These are phyloP conservation scores for Chalaropsis thielavioides DNA, from an alignment of 2,329 filamentous ascomycete species.

Conservation along the genomic window DNA sequence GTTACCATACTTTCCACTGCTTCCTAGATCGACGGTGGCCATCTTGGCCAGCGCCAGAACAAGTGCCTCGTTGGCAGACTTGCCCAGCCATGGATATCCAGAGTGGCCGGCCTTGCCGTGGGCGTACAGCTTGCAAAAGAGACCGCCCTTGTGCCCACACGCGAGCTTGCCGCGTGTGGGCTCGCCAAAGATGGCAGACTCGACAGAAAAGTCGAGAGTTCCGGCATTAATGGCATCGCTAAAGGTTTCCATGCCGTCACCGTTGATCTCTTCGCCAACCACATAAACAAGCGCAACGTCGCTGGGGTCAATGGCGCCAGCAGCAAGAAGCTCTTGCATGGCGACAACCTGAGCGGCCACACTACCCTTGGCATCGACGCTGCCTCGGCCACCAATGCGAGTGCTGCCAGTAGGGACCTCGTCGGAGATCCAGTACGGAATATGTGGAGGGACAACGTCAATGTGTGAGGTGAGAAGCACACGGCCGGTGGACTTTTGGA, in stretches of 20 bases:
- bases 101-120: slow-evolving; percentile 70
- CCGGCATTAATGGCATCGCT: slow-evolving; percentile 25
- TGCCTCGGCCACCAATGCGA: slow-evolving; percentile 56
- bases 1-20: slow-evolving; percentile 63
- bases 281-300: slow-evolving; percentile 51
- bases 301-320: slow-evolving; percentile 28
- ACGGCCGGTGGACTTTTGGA: slow-evolving; percentile 35
- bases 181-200: slow-evolving; percentile 78
- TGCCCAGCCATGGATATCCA: slow-evolving; percentile 81
- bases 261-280: slow-evolving; percentile 69
- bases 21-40: slow-evolving; percentile 56
- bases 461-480: slow-evolving; percentile 69
- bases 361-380: slow-evolving; percentile 55
- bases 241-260: slow-evolving; percentile 61
- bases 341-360: slow-evolving; percentile 64
- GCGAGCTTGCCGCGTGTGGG: slow-evolving; percentile 81
- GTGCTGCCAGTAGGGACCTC: slow-evolving; percentile 29
- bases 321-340: slow-evolving; percentile 38
- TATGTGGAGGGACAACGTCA: slow-evolving; percentile 60
- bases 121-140: slow-evolving; percentile 52
- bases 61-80: slow-evolving; percentile 70
- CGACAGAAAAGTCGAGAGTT: slow-evolving; percentile 23
- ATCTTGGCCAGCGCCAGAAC: slow-evolving; percentile 56
- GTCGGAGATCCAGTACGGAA: slow-evolving; percentile 48
- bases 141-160: slow-evolving; percentile 78